A percentile compares a stretch with the other conserved stretches of the same genome.
These are phyloP conservation scores for Aspergillus aculeatus DNA, from an alignment of 2,329 filamentous ascomycete genomes.

Conservation along the genomic window DNA sequence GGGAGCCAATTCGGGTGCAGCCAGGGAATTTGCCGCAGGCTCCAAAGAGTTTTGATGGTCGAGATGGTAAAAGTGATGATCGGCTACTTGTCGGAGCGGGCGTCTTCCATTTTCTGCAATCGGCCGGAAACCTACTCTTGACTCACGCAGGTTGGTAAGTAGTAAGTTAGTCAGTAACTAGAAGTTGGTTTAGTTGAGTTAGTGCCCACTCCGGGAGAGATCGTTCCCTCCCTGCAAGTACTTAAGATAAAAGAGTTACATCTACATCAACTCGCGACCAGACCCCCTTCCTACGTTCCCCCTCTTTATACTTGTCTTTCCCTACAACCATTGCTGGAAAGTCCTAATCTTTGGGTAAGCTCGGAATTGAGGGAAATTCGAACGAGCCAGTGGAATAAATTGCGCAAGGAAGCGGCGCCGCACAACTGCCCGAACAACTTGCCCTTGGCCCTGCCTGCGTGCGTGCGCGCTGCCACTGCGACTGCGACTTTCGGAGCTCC, in stretches of 20 bases:
- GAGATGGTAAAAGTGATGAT: conserved; percentile 3
- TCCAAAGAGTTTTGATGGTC: conserved; percentile 10
- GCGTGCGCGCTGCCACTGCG: not conserved
- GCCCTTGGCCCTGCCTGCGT: conserved; percentile 8
- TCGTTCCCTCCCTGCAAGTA: not conserved
- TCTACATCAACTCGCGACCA: not conserved
- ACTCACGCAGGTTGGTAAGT: not conserved
- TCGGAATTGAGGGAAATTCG: conserved; percentile 1
- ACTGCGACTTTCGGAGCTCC: conserved; percentile 23
- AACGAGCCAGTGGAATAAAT: conserved; percentile 6
- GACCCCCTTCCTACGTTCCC: not conserved
- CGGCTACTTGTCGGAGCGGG: conserved; percentile 10
- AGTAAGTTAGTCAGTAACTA: not conserved
- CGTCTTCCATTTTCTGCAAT: conserved; percentile 1
- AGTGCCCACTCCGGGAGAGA: not conserved
- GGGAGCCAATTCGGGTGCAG: conserved; percentile 11
- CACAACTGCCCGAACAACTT: not conserved
- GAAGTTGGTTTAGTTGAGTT: not conserved
- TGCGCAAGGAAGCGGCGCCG: not conserved
- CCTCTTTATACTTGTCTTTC: not conserved
- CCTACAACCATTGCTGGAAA: too few species aligned
- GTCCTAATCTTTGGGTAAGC: not conserved
- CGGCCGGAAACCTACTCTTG: conserved; percentile 2
- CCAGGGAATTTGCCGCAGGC: conserved; percentile 17
- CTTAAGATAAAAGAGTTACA: not conserved